Evolutionary conservation across 192 early-diverging fungal species (phyloP).

Genomic region (Coemansia guatemalensis): DNA sequence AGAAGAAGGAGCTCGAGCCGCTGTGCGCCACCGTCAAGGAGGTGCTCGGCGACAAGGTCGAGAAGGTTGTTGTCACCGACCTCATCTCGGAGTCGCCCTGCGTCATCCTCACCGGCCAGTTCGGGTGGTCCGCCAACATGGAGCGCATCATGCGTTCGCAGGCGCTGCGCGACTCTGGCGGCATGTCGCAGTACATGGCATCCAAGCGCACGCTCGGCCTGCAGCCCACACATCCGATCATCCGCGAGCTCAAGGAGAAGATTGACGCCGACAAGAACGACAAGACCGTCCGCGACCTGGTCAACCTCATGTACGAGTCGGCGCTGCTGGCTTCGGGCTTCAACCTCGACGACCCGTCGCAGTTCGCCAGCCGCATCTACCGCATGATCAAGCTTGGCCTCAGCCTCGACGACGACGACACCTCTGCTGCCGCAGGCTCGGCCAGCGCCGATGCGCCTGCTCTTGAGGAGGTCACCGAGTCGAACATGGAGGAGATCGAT

Average conservation of each 20-base stretch:
- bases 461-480: slow-evolving; percentile 57
- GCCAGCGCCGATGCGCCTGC: slow-evolving; percentile 53
- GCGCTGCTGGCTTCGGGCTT: slow-evolving; percentile 96
- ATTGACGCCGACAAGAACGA: slow-evolving; percentile 95
- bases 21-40: slow-evolving; percentile 96
- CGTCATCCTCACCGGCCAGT: slow-evolving; percentile 98
- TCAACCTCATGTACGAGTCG: slow-evolving; percentile 93
- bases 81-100: slow-evolving; percentile 97
- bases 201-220: slow-evolving; percentile 99
- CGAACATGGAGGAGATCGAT: slow-evolving; percentile 73
- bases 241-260: slow-evolving; percentile 93
- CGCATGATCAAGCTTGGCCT: slow-evolving; percentile 99
- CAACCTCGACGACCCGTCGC: slow-evolving; percentile 92
- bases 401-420: slow-evolving; percentile 86
- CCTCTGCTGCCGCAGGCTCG: slow-evolving; percentile 29
- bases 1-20: slow-evolving; percentile 88
- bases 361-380: slow-evolving; percentile 94
- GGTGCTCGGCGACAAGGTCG: slow-evolving; percentile 97
- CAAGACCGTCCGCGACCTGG: slow-evolving; percentile 97
- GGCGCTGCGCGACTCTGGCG: slow-evolving; percentile 95
- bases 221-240: slow-evolving; percentile 94
- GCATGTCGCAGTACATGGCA: slow-evolving; percentile 99
- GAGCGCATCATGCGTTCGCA: slow-evolving; percentile 99
- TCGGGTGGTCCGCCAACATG: slow-evolving; percentile 99
- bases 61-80: slow-evolving; percentile 93